These are phyloP conservation scores for Suhomyces chickasaworum DNA, from an alignment of 1,139 yeast species.

Conservation along the genomic window DNA sequence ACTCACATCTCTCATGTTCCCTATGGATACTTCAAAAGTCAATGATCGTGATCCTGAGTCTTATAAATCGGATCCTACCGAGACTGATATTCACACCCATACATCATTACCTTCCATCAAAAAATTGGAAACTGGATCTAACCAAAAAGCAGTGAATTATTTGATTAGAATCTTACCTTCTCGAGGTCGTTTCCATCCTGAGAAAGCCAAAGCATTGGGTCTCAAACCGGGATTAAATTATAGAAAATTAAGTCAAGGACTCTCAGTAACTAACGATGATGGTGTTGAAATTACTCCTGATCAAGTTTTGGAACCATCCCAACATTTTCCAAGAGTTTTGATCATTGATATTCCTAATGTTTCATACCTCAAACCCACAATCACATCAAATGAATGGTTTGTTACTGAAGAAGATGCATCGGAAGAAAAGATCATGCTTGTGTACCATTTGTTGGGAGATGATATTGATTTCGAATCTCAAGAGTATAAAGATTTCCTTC, in stretches of 20 bases:
- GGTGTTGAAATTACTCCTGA: constrained; percentile 66
- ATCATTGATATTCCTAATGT: constrained; percentile 73
- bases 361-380: constrained; percentile 50
- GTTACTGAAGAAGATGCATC: constrained; percentile 28
- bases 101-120: constrained; percentile 35
- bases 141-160: constrained; percentile 52
- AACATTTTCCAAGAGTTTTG: constrained; percentile 59
- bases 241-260: constrained; percentile 61
- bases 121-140: constrained; percentile 17
- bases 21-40: constrained; percentile 42
- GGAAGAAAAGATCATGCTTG: constrained; percentile 47
- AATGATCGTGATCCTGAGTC: constrained; percentile 43
- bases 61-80: constrained; percentile 43
- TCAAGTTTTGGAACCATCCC: constrained; percentile 70
- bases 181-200: constrained; percentile 75
- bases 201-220: constrained; percentile 67
- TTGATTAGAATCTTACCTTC: constrained; percentile 64
- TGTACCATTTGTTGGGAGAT: constrained; percentile 77
- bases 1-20: constrained; percentile 51
- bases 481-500: constrained; percentile 48
- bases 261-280: constrained; percentile 54
- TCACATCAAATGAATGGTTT: constrained; percentile 34
- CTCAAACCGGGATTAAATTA: constrained; percentile 66
- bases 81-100: constrained; percentile 46
- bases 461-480: constrained; percentile 53